Base-by-base conservation (phyloP, 176 grass and related monocot species). In the Panicum miliaceum region DNA sequence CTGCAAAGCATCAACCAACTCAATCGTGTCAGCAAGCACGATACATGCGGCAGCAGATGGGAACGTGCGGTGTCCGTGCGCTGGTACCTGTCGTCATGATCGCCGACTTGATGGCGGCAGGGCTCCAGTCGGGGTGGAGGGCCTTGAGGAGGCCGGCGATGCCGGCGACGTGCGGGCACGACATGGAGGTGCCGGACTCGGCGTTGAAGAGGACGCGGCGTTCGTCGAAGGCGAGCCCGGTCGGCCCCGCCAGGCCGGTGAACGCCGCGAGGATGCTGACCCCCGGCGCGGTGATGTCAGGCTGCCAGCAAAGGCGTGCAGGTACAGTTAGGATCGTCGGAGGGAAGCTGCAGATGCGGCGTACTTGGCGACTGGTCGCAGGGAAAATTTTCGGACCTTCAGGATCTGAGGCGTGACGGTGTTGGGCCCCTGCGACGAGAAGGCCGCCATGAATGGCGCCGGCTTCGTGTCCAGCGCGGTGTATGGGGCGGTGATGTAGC, bases 181-280 rank as follows among this genome's bases (percentile, higher is more conserved):
- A 94, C 93, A 99, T 99, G 68, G 93, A 99, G 40, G 96, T 99
- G 53, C 96, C 96, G 5, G 95, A 99, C 84, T 96, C 93, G 0
- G 93, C 77, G 88, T 96, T 99, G 85, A 96, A 99, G 68, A 86
- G 89, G 26, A 96, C 89, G 26, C 91, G 93, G 77, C 96, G 89
- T 19, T 72, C 68, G 76, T 98, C 96, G 43, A 95, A 95, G 82
- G 82, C 26, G 29, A 95, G 77, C 10, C 89, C 87, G 0, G 89
- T 98, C n/a, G 96, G 91, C 3, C 96, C 85, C 0, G 81, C 68
- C 35, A 80, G 72, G 68, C 88, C 88, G 37, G 74, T 87, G 83
- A 89, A 95, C 6, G 93, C 96, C 36, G 93, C 93, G 0, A 96
- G 88, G 67, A 98, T 94, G 77, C 93, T 92, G 3, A 98, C 93